Evolutionary conservation across 768 basidiomycete species (phyloP).

Genomic region (Fomitopsis pulvina): DNA sequence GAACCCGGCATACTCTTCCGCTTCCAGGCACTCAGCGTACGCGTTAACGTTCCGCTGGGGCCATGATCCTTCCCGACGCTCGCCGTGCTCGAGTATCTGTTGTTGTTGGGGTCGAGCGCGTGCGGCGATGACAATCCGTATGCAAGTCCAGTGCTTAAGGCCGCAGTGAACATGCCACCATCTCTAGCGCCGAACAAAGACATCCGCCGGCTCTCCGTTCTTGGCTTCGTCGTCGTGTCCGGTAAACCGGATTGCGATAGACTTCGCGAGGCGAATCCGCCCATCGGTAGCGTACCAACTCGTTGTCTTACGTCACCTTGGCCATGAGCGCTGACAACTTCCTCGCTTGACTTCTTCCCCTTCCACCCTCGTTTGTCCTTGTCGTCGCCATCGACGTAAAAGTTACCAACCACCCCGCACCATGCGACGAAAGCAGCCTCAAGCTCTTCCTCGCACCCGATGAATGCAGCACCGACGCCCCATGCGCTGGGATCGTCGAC

Average conservation of each 20-base stretch:
- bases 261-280: neutral
- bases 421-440: conserved; percentile 53
- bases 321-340: neutral
- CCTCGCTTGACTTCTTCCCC: neutral
- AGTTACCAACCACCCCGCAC: conserved; percentile 42
- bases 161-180: conserved; percentile 23
- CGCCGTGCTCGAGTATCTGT: neutral
- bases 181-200: conserved; percentile 11
- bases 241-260: conserved; percentile 7
- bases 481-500: conserved; percentile 58
- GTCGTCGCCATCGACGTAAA: conserved; percentile 23
- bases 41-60: conserved; percentile 7
- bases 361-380: conserved; percentile 6
- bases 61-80: conserved; percentile 2
- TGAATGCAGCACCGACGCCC: conserved; percentile 57
- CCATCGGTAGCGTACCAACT: neutral
- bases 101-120: neutral
- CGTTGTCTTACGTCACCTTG: neutral
- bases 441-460: conserved; percentile 44
- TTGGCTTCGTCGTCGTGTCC: neutral
- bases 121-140: conserved; percentile 14
- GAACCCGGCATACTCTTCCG: conserved; percentile 18
- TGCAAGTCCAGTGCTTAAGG: conserved; percentile 22
- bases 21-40: conserved; percentile 17
- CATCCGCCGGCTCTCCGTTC: conserved; percentile 1